Evolutionary conservation across 164 flowering plant genomes (phyloP).

Genomic region (Sextonia rubra): DNA sequence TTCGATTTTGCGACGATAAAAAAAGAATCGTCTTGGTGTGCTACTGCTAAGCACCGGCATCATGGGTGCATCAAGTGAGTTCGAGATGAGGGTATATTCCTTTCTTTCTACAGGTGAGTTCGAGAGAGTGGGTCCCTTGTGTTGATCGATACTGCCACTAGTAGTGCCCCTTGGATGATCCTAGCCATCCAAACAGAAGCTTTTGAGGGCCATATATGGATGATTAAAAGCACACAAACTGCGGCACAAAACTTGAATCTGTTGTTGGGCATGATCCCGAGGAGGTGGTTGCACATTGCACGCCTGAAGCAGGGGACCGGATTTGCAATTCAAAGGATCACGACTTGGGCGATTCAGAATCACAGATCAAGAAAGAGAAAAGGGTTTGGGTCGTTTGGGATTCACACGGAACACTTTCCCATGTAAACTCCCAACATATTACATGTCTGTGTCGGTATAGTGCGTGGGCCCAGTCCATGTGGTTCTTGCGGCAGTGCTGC

Average conservation of each 20-base stretch:
- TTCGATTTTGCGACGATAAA: background rate
- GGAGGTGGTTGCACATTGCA: too few species aligned
- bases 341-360: background rate
- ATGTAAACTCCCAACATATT: background rate
- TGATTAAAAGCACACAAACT: too few species aligned
- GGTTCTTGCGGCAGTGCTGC: background rate
- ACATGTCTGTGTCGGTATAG: background rate
- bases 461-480: background rate
- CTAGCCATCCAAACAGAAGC: too few species aligned
- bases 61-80: background rate
- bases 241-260: too few species aligned
- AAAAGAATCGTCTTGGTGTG: background rate
- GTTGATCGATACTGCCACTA: too few species aligned
- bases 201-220: too few species aligned
- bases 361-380: background rate
- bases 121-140: too few species aligned
- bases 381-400: background rate
- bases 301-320: too few species aligned
- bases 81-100: too few species aligned
- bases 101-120: too few species aligned
- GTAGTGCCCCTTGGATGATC: too few species aligned
- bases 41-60: background rate
- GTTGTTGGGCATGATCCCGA: too few species aligned
- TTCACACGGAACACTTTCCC: background rate
- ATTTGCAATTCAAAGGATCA: background rate